Evolutionary conservation across 768 basidiomycete species (phyloP), one percentile per base, ranked within the genome.

Genomic region (Chalciporus chontae): DNA sequence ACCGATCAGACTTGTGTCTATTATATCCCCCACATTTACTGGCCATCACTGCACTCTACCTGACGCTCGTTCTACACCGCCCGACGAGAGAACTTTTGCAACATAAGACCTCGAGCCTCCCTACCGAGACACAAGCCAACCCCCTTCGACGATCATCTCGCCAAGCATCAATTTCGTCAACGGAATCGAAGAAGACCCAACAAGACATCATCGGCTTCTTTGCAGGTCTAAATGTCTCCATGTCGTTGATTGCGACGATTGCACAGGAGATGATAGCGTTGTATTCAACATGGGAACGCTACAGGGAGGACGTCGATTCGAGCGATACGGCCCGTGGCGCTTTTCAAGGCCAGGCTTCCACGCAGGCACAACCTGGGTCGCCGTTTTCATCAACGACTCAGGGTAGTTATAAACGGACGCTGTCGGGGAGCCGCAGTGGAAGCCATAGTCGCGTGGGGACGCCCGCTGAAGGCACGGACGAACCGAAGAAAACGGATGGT

Each of bases 11-110:
- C 48, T 74, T 99, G 17, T 93, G 91, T 63, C 82, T 99, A n/a
- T 69, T 96, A 24, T 87, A 98, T 64, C 94, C 96, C 0, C 96
- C 96, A 0, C 93, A 98, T 65, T 74, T 97, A 48, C 90, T 98
- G 56, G 93, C 95, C 18, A 80, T 97, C 61, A 85, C 94, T 0
- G 88, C 91, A 0, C 80, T 99, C 48, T 96, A 93, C 71, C 81
- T 97, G 51, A 87, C 90, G 0, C 83, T 92, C 62, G 79, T 87
- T 43, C 74, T 93, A 9, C 85, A 91, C 60, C 70, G 75, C 0
- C 79, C 81, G 17, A 78, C 81, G 29, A 73, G 78, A 43, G 71
- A 73, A 11, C 57, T 69, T 40, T 65, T 78, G 52, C 73, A 73
- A 15, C 65, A 71, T 13, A 70, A 74, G 8, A 62, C 71, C 3